phyloP scores from a whole-genome alignment of 1,284 basidiomycete species.

The Cronartium quercuum region DNA sequence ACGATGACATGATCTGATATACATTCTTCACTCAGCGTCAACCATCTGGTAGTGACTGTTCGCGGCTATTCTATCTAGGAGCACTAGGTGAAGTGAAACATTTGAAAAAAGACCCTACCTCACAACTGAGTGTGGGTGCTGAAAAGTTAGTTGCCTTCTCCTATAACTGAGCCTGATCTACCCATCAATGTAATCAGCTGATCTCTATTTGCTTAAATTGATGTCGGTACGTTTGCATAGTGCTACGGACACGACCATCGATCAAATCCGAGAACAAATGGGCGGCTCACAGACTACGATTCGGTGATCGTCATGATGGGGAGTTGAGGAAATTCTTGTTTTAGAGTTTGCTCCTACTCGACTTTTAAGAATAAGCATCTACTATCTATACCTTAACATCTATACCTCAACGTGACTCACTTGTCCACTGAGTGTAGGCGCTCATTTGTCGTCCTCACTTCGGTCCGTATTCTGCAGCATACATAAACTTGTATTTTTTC shows the following conservation, averaged over 20 bases:
- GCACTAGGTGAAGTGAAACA: conserved; percentile 36
- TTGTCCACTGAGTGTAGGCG: too few species aligned
- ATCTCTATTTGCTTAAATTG: background rate
- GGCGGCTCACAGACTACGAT: conserved; percentile 36
- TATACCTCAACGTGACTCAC: too few species aligned
- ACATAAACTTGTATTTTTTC: too few species aligned
- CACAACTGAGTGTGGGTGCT: conserved; percentile 33
- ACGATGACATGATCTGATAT: background rate
- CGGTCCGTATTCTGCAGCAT: too few species aligned
- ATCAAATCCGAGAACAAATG: conserved; percentile 33
- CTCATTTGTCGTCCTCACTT: too few species aligned
- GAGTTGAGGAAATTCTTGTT: too few species aligned
- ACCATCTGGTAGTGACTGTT: conserved; percentile 20
- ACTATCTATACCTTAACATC: too few species aligned
- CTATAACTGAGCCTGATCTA: background rate
- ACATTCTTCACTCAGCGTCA: conserved; percentile 2
- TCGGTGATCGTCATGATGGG: too few species aligned
- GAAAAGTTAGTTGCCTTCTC: conserved; percentile 15
- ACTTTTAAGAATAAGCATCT: too few species aligned
- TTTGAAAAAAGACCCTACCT: conserved; percentile 28
- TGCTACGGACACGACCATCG: conserved; percentile 21
- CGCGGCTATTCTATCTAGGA: conserved; percentile 31
- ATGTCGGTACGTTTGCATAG: background rate
- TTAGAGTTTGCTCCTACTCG: too few species aligned
- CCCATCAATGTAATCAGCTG: background rate